Conservation (phyloP, 2,329 filamentous ascomycete genomes). For the Decorospora gaudefroyi region DNA sequence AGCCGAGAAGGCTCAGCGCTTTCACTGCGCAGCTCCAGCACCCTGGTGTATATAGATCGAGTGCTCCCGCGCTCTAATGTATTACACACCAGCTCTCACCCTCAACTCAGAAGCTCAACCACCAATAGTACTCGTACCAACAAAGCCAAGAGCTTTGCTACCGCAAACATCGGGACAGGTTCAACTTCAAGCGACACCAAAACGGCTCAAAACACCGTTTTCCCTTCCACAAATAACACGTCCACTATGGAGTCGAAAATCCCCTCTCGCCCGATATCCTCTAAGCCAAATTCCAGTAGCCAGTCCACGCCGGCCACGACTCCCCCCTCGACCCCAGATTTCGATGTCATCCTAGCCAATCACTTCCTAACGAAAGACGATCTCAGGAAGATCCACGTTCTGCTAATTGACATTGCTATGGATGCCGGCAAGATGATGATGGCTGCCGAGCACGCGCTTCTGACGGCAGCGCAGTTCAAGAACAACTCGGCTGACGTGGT, state of each 20-base stretch:
- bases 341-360: slow-evolving; percentile 21
- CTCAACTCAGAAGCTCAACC: too few species aligned
- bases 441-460: slow-evolving; percentile 35
- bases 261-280: too few species aligned
- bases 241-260: background rate
- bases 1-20: too few species aligned
- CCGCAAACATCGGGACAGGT: too few species aligned
- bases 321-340: slow-evolving; percentile 15
- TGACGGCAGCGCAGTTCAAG: slow-evolving; percentile 31
- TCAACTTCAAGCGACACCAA: too few species aligned
- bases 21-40: too few species aligned
- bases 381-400: slow-evolving; percentile 23
- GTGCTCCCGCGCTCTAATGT: too few species aligned
- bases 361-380: slow-evolving; percentile 19
- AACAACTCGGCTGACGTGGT: slow-evolving; percentile 57
- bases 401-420: slow-evolving; percentile 34
- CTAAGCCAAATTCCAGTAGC: background rate
- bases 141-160: too few species aligned
- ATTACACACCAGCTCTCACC: too few species aligned
- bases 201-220: background rate
- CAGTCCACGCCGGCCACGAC: slow-evolving; percentile 17
- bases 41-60: too few species aligned
- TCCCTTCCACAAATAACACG: background rate
- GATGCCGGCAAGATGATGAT: slow-evolving; percentile 43
- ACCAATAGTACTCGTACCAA: too few species aligned